Conservation (phyloP, 495 filamentous ascomycete species). For the Penicillium crystallinum region DNA sequence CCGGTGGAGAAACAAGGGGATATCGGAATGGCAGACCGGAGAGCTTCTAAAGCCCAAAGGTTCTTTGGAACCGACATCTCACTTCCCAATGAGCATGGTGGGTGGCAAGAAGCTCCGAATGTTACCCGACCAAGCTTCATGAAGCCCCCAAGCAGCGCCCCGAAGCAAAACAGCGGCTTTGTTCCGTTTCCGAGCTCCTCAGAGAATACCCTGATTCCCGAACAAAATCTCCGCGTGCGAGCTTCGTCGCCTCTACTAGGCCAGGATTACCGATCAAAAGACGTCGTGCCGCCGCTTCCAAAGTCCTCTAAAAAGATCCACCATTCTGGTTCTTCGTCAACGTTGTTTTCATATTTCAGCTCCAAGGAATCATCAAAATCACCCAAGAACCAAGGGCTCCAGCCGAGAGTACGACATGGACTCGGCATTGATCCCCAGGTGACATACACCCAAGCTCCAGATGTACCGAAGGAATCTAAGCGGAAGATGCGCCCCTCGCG, state of each 20-base stretch:
- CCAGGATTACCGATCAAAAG: slow-evolving; percentile 30
- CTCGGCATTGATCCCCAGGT: slow-evolving; percentile 21
- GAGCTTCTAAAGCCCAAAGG: slow-evolving; percentile 33
- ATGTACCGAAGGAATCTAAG: slow-evolving; percentile 32
- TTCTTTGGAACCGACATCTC: slow-evolving; percentile 36
- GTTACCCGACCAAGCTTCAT: slow-evolving; percentile 26
- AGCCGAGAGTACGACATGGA: slow-evolving; percentile 21
- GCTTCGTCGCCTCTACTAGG: slow-evolving; percentile 43
- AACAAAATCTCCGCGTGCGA: slow-evolving; percentile 35
- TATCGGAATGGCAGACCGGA: slow-evolving; percentile 13
- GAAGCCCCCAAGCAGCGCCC: slow-evolving; percentile 23
- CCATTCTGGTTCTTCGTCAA: slow-evolving; percentile 33
- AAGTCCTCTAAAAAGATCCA: slow-evolving; percentile 31
- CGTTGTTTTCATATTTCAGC: slow-evolving; percentile 34
- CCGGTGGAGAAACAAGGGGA: slow-evolving; percentile 21
- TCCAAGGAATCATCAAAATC: slow-evolving; percentile 28
- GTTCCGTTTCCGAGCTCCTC: slow-evolving; percentile 22
- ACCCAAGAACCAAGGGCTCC: slow-evolving; percentile 14
- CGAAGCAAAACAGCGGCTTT: slow-evolving; percentile 19
- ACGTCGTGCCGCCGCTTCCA: slow-evolving; percentile 21
- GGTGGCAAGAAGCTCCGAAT: slow-evolving; percentile 19
- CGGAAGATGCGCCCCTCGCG: slow-evolving; percentile 38
- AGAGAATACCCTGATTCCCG: slow-evolving; percentile 15
- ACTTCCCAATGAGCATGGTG: slow-evolving; percentile 17
- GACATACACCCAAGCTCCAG: slow-evolving; percentile 21